Percentiles rank a stretch among this genome's conserved stretches.
These are phyloP conservation scores for Plantago ovata DNA, from an alignment of 257 asterid species.

Conservation along the genomic window DNA sequence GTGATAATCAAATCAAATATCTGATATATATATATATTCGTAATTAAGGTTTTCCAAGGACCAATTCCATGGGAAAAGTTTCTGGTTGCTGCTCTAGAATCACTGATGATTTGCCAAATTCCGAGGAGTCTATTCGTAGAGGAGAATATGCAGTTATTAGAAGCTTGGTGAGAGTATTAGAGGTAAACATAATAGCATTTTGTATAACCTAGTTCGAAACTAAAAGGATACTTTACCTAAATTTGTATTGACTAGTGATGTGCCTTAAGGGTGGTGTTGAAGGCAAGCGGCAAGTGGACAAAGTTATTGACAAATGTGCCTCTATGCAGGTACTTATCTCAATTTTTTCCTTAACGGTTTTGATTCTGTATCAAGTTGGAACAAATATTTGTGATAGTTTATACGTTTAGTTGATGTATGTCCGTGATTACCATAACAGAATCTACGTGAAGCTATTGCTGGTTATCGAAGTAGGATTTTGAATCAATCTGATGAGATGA, in stretches of 20 bases:
- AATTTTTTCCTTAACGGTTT: conserved; percentile 17
- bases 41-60: conserved; percentile 68
- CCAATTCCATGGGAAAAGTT: conserved; percentile 72
- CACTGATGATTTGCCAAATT: conserved; percentile 55
- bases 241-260: conserved; percentile 41
- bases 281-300: conserved; percentile 95
- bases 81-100: conserved; percentile 60
- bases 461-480: conserved; percentile 83
- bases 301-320: conserved; percentile 94
- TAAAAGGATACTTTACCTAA: conserved; percentile 24
- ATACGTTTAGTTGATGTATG: conserved; percentile 21
- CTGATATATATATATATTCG: conserved; percentile 27
- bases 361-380: conserved; percentile 20
- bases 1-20: conserved; percentile 19
- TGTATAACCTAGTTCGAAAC: conserved; percentile 18
- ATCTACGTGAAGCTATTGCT: conserved; percentile 96
- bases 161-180: conserved; percentile 92
- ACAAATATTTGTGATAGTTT: conserved; percentile 17
- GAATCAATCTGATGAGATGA: conserved; percentile 95
- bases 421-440: conserved; percentile 43
- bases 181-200: conserved; percentile 47
- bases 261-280: conserved; percentile 91
- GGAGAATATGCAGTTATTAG: conserved; percentile 96
- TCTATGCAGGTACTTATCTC: conserved; percentile 81
- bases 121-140: conserved; percentile 84